Base-by-base conservation (phyloP, 345 rosid genomes). In the Salix exigua region DNA sequence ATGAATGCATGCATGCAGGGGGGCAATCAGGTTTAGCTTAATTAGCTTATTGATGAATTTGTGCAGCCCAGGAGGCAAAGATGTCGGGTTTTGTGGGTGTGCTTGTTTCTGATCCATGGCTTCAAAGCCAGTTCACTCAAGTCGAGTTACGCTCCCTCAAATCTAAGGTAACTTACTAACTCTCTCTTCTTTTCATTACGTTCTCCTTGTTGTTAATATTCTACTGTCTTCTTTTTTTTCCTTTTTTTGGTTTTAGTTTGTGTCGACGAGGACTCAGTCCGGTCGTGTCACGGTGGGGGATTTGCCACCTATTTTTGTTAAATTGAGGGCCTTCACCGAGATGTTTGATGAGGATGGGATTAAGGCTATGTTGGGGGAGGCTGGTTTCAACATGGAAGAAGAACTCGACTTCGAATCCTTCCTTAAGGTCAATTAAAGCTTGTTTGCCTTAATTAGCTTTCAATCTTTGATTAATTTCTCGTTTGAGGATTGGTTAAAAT, bases 51-150 rank as follows among this genome's bases (percentile, higher is more conserved):
- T 48, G 21, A 58, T 16, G 21, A 33, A 46, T 38, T 28, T 66
- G 25, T 55, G 42, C 66, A 11, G 37, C 25, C 48, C 26, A 73
- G 38, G 46, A 44, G 35, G 51, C 73, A 62, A 77, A 63, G 14
- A 96, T 96, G 99, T 86, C 99, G 78, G 84, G 92, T 86, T 96
- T 88, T 85, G 94, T 85, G 77, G 99, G 99, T 68, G 96, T 96
- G 37, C 75, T 89, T 69, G 97, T 96, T 76, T 92, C 98, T 82
- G 99, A 96, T 93, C 94, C 91, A 81, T 88, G 92, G 98, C 92
- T 96, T 73, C 99, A 96, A 66, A 88, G 99, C 83, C 97, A 96
- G 81, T 96, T 96, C 91, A 96, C 99, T 68, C 99, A 96, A 86
- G 99, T 96, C n/a, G 97, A 96, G 83, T 86, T 94, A 21, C 98